Evolutionary conservation across 139 green algal genomes (phyloP), one percentile per base, ranked within the genome.

Genomic region (Trebouxia sp.): DNA sequence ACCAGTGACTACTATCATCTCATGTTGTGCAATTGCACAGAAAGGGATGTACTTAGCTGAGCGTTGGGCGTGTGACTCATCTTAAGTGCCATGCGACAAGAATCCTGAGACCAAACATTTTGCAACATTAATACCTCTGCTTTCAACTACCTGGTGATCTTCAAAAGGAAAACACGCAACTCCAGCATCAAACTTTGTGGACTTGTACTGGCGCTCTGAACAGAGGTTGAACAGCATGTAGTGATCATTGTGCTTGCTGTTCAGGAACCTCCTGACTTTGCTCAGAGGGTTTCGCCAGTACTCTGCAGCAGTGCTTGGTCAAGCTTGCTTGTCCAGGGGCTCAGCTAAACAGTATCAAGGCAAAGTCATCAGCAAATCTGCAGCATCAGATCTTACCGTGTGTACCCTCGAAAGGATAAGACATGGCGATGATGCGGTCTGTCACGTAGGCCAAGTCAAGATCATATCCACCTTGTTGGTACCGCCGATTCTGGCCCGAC

Each of bases 381-480:
- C 41, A 78, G 43, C 3, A 26, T 10, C 12, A 39, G 11, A 55
- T 11, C 76, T 51, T 17, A 88, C 87, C 76, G 76, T 82, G 50
- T 1, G 69, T 17, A 15, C 87, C 85, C 22, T 91, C 84, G 15
- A 79, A 76, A 5, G 90, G 91, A 42, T 88, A 87, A 35, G 87
- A 89, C 91, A 95, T 95, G 7, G 89, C 90, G 28, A 94, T 92
- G 48, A 94, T 87, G 6, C 79, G 43, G 5, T 83, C 65, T n/a
- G 91, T 92, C 22, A 95, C 90, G 72, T 95, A 95, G 3, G 87
- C 82, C 20, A 95, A 75, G 75, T 95, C 91, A 67, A 95, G 78
- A 76, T 95, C 89, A 66, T 87, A 93, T 15, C 83, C 87, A 79
- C 89, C 78, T 38, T 91, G 41, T 45, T 90, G 78, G 45, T 86